These are phyloP conservation scores for Candida taoyuanica DNA, from an alignment of 805 yeast genomes.

Conservation along the genomic window DNA sequence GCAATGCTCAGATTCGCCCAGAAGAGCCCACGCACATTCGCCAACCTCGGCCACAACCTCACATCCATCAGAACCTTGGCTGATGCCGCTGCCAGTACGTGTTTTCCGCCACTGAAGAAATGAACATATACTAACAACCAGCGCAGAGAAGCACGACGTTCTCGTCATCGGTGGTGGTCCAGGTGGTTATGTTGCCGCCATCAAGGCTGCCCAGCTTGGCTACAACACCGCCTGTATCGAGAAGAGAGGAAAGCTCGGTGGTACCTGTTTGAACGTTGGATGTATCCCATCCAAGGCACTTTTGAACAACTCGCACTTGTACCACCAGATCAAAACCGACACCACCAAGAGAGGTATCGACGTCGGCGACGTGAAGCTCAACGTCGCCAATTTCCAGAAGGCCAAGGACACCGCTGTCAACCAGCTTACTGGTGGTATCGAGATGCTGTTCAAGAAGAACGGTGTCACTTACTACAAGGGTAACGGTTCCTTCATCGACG, in stretches of 20 bases:
- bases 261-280: slow-evolving; percentile 98
- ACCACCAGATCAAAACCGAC: slow-evolving; percentile 84
- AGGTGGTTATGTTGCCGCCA: slow-evolving; percentile 99
- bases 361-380: slow-evolving; percentile 63
- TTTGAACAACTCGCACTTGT: slow-evolving; percentile 90
- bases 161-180: slow-evolving; percentile 99
- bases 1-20: slow-evolving; percentile 21
- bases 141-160: slow-evolving; percentile 64
- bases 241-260: slow-evolving; percentile 94
- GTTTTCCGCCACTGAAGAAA: slow-evolving; percentile 1
- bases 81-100: slow-evolving; percentile 21
- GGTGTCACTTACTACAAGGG: slow-evolving; percentile 95
- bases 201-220: slow-evolving; percentile 96
- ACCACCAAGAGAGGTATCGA: slow-evolving; percentile 85
- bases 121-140: slow-evolving; percentile 3
- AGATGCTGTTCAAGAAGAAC: slow-evolving; percentile 33
- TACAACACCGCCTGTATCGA: slow-evolving; percentile 94
- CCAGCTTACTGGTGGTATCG: slow-evolving; percentile 81
- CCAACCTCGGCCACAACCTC: slow-evolving; percentile 12
- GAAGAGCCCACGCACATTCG: slow-evolving; percentile 13
- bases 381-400: slow-evolving; percentile 82
- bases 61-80: slow-evolving; percentile 19
- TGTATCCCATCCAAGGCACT: slow-evolving; percentile 99
- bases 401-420: slow-evolving; percentile 89
- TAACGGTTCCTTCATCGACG: slow-evolving; percentile 80